These are phyloP conservation scores for Aspergillus sp. DNA, from an alignment of 2,329 filamentous ascomycete genomes.

Conservation along the genomic window DNA sequence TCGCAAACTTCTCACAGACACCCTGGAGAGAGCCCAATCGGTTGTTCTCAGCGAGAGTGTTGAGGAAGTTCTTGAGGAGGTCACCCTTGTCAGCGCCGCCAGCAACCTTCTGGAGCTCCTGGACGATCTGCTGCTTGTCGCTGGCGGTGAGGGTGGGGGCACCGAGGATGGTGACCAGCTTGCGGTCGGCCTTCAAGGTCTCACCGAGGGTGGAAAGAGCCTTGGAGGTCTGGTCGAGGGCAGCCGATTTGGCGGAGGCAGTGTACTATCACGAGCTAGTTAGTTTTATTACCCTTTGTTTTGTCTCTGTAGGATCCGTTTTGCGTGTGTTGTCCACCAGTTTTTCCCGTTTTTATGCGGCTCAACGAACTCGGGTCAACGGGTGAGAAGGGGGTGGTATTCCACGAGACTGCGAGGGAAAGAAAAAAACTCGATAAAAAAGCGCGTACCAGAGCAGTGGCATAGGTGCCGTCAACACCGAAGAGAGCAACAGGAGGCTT, in stretches of 20 bases:
- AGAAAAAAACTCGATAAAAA: slow-evolving; percentile 3
- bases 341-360: slow-evolving; percentile 3
- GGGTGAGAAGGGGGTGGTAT: background rate
- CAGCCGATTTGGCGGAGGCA: slow-evolving; percentile 80
- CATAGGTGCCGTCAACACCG: slow-evolving; percentile 96
- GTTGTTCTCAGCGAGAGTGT: slow-evolving; percentile 93
- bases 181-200: slow-evolving; percentile 75
- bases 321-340: slow-evolving; percentile 1
- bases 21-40: slow-evolving; percentile 75
- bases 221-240: slow-evolving; percentile 80
- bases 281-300: slow-evolving; percentile 4
- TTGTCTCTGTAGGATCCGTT: slow-evolving; percentile 2
- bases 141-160: slow-evolving; percentile 71
- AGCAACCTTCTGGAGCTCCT: slow-evolving; percentile 81
- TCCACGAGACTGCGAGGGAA: slow-evolving; percentile 2
- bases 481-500: slow-evolving; percentile 89
- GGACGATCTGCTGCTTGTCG: slow-evolving; percentile 83
- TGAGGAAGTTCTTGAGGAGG: slow-evolving; percentile 90
- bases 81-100: slow-evolving; percentile 64
- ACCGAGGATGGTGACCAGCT: slow-evolving; percentile 69
- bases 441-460: slow-evolving; percentile 85
- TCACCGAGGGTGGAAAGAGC: slow-evolving; percentile 67
- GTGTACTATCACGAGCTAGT: slow-evolving; percentile 66
- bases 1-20: slow-evolving; percentile 79
- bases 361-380: slow-evolving; percentile 9